Evolutionary conservation across 169 alveolate genomes (phyloP).

Genomic region (Cryptosporidium felis): DNA sequence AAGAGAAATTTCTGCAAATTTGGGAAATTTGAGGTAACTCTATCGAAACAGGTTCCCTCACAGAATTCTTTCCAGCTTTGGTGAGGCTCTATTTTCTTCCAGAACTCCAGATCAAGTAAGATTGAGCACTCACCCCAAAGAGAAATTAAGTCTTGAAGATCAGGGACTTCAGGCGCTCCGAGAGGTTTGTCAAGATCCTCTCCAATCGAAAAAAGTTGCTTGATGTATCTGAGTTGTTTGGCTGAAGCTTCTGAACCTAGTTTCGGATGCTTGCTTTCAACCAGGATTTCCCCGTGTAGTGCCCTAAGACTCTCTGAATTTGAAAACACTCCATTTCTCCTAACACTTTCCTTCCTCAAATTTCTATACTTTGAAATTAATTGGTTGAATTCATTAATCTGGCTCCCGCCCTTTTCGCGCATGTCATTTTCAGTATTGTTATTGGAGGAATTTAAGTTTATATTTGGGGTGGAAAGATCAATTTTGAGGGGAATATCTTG

Average conservation of each 20-base stretch:
- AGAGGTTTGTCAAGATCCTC: neutral
- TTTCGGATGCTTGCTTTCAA: neutral
- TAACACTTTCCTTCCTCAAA: neutral
- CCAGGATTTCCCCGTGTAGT: neutral
- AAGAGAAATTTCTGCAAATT: neutral
- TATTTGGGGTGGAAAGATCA: conserved; percentile 7
- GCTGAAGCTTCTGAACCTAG: neutral
- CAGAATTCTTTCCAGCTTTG: neutral
- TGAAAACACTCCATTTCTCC: neutral
- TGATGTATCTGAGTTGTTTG: neutral
- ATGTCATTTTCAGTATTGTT: neutral
- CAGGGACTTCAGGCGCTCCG: neutral
- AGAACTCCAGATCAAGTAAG: conserved; percentile 28
- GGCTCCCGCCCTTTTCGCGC: neutral
- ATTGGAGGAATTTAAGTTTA: neutral
- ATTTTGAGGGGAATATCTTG: conserved; percentile 48
- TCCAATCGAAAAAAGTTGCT: conserved; percentile 12
- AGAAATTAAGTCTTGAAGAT: neutral
- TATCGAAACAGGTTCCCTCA: conserved; percentile 38
- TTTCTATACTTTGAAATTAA: conserved; percentile 4
- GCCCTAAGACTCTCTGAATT: neutral
- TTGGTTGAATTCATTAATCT: conserved; percentile 9
- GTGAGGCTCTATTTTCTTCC: neutral
- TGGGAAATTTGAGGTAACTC: conserved; percentile 33
- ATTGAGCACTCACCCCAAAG: conserved; percentile 59